A percentile compares a stretch with the other conserved stretches of the same genome.
Conservation (phyloP, 345 rosid species). For the Nephelium lappaceum region DNA sequence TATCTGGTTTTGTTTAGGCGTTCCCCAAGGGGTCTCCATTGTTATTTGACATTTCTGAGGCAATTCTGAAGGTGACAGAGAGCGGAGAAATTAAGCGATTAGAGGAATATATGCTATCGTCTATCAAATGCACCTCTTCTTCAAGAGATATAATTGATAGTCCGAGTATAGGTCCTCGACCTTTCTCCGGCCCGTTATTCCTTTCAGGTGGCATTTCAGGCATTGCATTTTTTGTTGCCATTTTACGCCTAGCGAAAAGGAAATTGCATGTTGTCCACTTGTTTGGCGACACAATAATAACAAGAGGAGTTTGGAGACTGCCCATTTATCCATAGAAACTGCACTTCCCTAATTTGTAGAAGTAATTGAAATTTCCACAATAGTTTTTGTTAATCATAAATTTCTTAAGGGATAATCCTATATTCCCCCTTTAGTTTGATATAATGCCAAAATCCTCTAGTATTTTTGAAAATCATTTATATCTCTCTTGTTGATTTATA, state of each 20-base stretch:
- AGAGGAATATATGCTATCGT: too few species aligned
- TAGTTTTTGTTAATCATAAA: too few species aligned
- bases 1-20: slow-evolving; percentile 14
- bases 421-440: too few species aligned
- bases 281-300: not conserved
- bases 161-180: slow-evolving; percentile 21
- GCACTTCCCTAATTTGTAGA: not conserved
- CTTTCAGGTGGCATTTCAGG: slow-evolving; percentile 26
- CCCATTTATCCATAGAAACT: not conserved
- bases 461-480: too few species aligned
- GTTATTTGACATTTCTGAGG: slow-evolving; percentile 25
- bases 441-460: too few species aligned
- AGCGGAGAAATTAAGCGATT: too few species aligned
- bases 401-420: too few species aligned
- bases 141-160: not conserved
- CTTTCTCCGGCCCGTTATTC: slow-evolving; percentile 22
- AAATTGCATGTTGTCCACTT: not conserved
- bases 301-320: slow-evolving; percentile 8
- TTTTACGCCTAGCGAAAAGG: not conserved
- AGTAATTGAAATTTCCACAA: too few species aligned
- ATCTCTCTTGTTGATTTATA: too few species aligned
- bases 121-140: slow-evolving; percentile 4
- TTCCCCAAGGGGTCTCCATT: slow-evolving; percentile 32
- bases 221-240: slow-evolving; percentile 13
- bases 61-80: too few species aligned